These are phyloP conservation scores for Aschersonia sp. DNA, from an alignment of 2,329 filamentous ascomycete genomes.

Conservation along the genomic window DNA sequence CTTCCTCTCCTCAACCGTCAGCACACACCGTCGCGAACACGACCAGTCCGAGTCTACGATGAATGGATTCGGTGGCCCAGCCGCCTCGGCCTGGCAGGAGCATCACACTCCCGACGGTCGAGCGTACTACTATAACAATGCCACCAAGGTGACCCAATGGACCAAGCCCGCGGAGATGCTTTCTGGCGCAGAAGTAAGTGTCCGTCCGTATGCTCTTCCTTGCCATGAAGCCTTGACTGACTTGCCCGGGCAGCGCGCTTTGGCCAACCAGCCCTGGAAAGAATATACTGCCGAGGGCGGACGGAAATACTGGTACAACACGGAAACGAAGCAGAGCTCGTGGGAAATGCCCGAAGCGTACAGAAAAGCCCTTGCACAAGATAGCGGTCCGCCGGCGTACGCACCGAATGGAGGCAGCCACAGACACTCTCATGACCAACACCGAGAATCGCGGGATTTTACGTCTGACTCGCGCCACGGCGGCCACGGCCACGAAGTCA, in stretches of 20 bases:
- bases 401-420: conserved; percentile 17
- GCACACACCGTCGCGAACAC: neutral
- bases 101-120: conserved; percentile 69
- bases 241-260: conserved; percentile 45
- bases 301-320: conserved; percentile 91
- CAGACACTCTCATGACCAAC: conserved; percentile 24
- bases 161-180: conserved; percentile 84
- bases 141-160: conserved; percentile 86
- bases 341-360: conserved; percentile 89
- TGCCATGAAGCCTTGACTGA: neutral
- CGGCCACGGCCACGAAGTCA: conserved; percentile 39
- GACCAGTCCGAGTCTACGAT: conserved; percentile 23
- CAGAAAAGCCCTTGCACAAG: conserved; percentile 51
- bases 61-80: conserved; percentile 40
- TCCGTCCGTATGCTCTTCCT: neutral
- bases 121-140: conserved; percentile 79
- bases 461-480: conserved; percentile 43
- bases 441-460: conserved; percentile 22
- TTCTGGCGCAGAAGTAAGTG: conserved; percentile 60
- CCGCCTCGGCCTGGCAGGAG: conserved; percentile 58
- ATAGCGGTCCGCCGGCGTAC: conserved; percentile 17
- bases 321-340: conserved; percentile 77
- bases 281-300: conserved; percentile 81
- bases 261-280: conserved; percentile 79
- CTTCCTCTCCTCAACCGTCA: neutral